phyloP scores from a whole-genome alignment of 345 rosid species.

The Eucalyptus cladocalyx region DNA sequence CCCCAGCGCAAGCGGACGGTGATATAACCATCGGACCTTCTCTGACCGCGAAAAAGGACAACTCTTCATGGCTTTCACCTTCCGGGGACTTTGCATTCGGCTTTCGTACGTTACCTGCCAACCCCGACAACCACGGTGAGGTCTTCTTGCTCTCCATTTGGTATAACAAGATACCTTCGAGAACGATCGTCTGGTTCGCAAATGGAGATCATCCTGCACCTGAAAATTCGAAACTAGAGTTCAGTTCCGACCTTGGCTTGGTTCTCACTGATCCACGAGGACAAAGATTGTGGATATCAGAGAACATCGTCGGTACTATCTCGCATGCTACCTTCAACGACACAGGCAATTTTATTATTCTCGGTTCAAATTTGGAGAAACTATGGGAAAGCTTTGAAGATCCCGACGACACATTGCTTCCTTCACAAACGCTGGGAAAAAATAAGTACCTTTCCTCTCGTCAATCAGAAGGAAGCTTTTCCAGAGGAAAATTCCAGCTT shows the following conservation, averaged over 20 bases:
- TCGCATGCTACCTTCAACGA: conserved; percentile 8
- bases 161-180: conserved; percentile 8
- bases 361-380: neutral
- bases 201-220: neutral
- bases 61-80: conserved; percentile 11
- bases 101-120: neutral
- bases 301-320: neutral
- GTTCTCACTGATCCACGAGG: conserved; percentile 7
- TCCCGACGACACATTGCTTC: conserved; percentile 23
- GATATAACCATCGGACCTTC: neutral
- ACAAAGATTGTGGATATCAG: conserved; percentile 4
- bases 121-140: neutral
- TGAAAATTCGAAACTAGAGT: conserved; percentile 3
- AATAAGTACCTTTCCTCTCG: conserved; percentile 1
- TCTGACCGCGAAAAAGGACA: neutral
- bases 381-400: conserved; percentile 18
- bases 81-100: conserved; percentile 20
- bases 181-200: conserved; percentile 18
- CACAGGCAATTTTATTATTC: conserved; percentile 10
- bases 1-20: neutral
- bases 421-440: conserved; percentile 7
- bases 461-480: conserved; percentile 6
- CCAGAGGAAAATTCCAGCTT: conserved; percentile 23
- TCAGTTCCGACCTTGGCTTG: neutral
- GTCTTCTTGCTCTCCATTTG: conserved; percentile 19